Base-by-base conservation (phyloP, 768 basidiomycete species). In the Termitomyces sp. region DNA sequence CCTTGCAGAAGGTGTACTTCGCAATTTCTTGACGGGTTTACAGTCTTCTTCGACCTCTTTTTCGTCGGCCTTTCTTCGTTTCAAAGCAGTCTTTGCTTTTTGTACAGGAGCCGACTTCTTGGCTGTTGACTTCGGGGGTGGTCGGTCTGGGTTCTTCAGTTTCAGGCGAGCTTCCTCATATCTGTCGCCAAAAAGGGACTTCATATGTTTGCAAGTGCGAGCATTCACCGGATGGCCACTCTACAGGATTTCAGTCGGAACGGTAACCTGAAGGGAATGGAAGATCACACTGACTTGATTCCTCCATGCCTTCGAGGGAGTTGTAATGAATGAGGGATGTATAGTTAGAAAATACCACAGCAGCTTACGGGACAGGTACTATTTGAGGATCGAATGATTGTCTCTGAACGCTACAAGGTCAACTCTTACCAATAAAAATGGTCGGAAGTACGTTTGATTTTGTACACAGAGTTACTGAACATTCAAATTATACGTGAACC, bases 121-220 rank as follows among this genome's bases (percentile, higher is more conserved):
- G 54, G 63, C 58, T 54, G 57, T 60, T 22, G 63, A 65, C 52
- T 70, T 69, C 2, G 67, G 50, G 8, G 70, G 50, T 15, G 58
- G 68, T 12, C 72, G 74, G 27, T 72, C 61, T 7, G 77, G 76
- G 57, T 79, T 79, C 59, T 78, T 78, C 54, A 77, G 60, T 54
- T 72, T 71, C 22, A 80, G 50, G 11, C 81, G 76, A 6, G 79
- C 80, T 34, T 67, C 66, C 62, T 81, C 80, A 64, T 82, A 82
- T 33, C 70, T 70, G 27, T 79, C 77, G 6, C 80, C 80, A 3
- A 82, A 69, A 22, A 81, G 68, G 9, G 72, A 54, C 50, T 73
- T 73, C 20, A 81, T 68, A 61, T 81, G 80, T 58, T 80, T 81
- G 70, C 80, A 81, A 16, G 78, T 74, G 16, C 80, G 75, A 4